Base-by-base conservation (phyloP, 2,329 filamentous ascomycete genomes). In the Zymoseptoria tritici region DNA sequence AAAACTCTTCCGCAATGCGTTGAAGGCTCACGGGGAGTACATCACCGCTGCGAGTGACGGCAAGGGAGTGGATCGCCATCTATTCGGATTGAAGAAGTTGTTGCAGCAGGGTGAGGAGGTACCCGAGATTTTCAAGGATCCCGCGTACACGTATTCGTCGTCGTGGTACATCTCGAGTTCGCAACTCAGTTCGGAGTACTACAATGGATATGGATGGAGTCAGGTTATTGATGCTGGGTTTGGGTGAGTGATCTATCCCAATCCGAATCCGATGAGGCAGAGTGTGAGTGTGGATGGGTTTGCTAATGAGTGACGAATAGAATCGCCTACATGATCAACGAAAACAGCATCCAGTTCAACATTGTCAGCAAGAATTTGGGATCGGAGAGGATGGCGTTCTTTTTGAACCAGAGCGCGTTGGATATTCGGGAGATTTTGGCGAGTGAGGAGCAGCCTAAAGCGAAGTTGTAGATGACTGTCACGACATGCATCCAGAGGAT, bases 261-360 rank as follows among this genome's bases (percentile, higher is more conserved):
- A 22, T 16, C 3, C 21, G 8, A 3, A 22, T 42, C 13, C 36
- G 36, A 36, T 16, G 29, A 26, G 31, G 31, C 13, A 11, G 31
- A 11, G 31, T 36, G 9, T 36, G 9, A 16, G 19, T 6, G 49
- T 26, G 22, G 20, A 57, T 20, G 6, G 2, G 22, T n/a, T 51
- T 59, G 59, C 67, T 72, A 52, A 72, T 63, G 16, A 26, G 29
- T 42, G n/a, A 9, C 21, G 58, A 11, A 54, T 66, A 75, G 72
- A 50, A 96, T 99, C 72, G 94, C 94, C 49, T 99, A 99, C 75
- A 99, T 99, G 94, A 97, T 99, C 75, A 99, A 99, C 74, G 93
- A 97, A 82, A 96, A 97, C 77, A 96, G 91, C 76, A 83, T 99
- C 65, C 94, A 97, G 83, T 97, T 99, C 81, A 99, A 99, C 78